Evolutionary conservation across 2,329 filamentous ascomycete species (phyloP).

Genomic region (Aulographum hederae): DNA sequence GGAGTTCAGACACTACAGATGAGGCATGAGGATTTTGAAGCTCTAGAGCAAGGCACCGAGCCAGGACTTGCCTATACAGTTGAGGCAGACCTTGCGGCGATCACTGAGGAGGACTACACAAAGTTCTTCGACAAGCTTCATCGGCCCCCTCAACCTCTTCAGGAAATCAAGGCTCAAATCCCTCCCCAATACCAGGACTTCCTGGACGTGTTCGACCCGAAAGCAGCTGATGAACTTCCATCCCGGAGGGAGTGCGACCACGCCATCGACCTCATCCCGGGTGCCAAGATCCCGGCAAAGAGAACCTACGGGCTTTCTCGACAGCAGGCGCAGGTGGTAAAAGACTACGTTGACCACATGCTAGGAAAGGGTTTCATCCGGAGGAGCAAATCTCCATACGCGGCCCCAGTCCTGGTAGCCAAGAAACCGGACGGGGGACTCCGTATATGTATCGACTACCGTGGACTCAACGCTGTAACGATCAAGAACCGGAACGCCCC

Average conservation of each 20-base stretch:
- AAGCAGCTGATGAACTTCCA: neutral
- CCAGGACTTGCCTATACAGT: too few relatives aligned
- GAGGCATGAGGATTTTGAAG: too few relatives aligned
- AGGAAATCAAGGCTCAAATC: neutral
- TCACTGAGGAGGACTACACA: neutral
- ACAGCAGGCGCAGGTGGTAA: neutral
- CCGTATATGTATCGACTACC: constrained; percentile 18
- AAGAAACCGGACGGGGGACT: constrained; percentile 13
- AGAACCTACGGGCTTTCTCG: neutral
- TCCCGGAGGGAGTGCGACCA: neutral
- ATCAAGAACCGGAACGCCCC: constrained; percentile 16
- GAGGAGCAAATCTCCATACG: constrained; percentile 6
- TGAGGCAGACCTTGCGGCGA: too few relatives aligned
- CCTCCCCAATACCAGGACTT: neutral
- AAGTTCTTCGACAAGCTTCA: neutral
- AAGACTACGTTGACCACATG: neutral
- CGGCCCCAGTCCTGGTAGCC: constrained; percentile 14
- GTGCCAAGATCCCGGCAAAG: neutral
- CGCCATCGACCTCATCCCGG: neutral
- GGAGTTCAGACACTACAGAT: too few relatives aligned
- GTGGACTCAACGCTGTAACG: constrained; percentile 15
- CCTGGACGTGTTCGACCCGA: neutral
- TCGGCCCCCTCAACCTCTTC: neutral
- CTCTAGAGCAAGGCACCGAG: too few relatives aligned
- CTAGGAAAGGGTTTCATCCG: constrained; percentile 8